These are phyloP conservation scores for Xylariaceae sp. DNA, from an alignment of 2,329 filamentous ascomycete genomes.

Conservation along the genomic window DNA sequence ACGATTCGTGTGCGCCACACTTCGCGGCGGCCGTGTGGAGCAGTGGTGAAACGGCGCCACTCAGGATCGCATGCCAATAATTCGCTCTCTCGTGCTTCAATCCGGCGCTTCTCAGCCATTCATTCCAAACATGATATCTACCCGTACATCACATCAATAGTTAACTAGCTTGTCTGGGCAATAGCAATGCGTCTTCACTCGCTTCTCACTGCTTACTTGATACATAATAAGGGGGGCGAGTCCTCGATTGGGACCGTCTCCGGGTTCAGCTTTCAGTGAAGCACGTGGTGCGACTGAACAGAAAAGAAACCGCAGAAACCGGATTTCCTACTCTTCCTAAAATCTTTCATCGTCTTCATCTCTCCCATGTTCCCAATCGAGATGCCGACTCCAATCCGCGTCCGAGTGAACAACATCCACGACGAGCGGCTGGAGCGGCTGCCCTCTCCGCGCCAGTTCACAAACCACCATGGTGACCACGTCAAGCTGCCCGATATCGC, in stretches of 20 bases:
- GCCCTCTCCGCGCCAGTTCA: conserved; percentile 33
- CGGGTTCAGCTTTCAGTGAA: not conserved
- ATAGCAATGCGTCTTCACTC: not conserved
- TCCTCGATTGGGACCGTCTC: not conserved
- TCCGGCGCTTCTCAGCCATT: not conserved
- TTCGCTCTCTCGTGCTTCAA: not conserved
- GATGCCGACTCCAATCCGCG: conserved; percentile 36
- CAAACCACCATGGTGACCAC: conserved; percentile 18
- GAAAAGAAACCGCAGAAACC: not conserved
- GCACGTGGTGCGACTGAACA: not conserved
- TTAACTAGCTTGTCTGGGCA: not conserved
- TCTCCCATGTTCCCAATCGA: conserved; percentile 5
- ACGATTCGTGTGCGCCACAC: not conserved
- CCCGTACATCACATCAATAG: not conserved
- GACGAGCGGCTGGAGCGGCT: conserved; percentile 31
- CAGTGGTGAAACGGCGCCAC: not conserved
- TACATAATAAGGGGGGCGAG: not conserved
- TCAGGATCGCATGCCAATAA: not conserved
- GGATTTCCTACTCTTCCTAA: not conserved
- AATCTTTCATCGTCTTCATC: not conserved
- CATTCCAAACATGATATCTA: not conserved
- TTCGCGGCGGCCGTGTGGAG: not conserved
- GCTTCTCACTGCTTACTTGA: not conserved
- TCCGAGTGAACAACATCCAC: conserved; percentile 35
- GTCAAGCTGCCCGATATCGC: conserved; percentile 51